Evolutionary conservation across 2,329 filamentous ascomycete genomes (phyloP).

Genomic region (Madurella fahalii): DNA sequence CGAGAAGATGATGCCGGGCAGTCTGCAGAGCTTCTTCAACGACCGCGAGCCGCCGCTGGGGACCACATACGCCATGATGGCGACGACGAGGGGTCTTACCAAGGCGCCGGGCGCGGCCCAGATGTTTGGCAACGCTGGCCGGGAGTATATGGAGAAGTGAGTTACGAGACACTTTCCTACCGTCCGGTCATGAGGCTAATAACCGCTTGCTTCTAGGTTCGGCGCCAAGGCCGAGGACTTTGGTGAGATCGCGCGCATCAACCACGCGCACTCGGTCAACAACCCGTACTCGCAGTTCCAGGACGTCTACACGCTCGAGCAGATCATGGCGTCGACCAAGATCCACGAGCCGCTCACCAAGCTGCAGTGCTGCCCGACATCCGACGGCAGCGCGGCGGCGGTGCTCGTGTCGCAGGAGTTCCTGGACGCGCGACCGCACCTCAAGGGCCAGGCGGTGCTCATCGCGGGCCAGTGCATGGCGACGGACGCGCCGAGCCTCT

Average conservation of each 20-base stretch:
- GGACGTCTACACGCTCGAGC: slow-evolving; percentile 81
- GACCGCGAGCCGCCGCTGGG: slow-evolving; percentile 78
- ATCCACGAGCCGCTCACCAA: slow-evolving; percentile 89
- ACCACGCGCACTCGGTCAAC: slow-evolving; percentile 79
- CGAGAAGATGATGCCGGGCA: slow-evolving; percentile 97
- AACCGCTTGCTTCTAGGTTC: slow-evolving; percentile 54
- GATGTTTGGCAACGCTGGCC: slow-evolving; percentile 90
- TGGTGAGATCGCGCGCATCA: slow-evolving; percentile 88
- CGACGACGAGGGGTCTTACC: slow-evolving; percentile 71
- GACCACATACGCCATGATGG: slow-evolving; percentile 74
- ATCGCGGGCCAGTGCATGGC: slow-evolving; percentile 84
- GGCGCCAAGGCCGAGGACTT: slow-evolving; percentile 83
- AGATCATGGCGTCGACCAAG: slow-evolving; percentile 70
- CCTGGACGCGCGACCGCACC: slow-evolving; percentile 77
- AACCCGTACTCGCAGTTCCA: slow-evolving; percentile 97
- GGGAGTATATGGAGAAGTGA: slow-evolving; percentile 91
- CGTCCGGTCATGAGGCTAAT: slow-evolving; percentile 7
- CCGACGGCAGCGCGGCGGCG: slow-evolving; percentile 84
- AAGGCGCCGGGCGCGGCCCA: slow-evolving; percentile 85
- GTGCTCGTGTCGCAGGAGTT: slow-evolving; percentile 87
- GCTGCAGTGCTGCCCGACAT: slow-evolving; percentile 97
- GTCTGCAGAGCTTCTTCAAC: slow-evolving; percentile 76
- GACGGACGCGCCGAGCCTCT: slow-evolving; percentile 78
- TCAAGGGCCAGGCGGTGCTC: slow-evolving; percentile 76
- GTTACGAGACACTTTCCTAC: slow-evolving; percentile 20